Conservation (phyloP, 768 basidiomycete genomes). For the Amanita exitialis region DNA sequence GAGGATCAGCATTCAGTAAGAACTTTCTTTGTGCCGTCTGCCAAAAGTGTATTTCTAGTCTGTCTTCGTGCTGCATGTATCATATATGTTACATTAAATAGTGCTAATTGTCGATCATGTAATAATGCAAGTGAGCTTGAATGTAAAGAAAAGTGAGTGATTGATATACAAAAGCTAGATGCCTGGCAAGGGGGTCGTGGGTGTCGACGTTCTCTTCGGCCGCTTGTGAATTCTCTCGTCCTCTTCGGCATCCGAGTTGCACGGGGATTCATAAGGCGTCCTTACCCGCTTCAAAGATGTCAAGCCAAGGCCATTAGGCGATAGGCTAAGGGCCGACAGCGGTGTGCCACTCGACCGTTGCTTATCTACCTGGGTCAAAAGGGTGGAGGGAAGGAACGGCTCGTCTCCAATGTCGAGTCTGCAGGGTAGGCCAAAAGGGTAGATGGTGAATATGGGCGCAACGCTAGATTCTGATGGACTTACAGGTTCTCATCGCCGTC, state of each 20-base stretch:
- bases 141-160: too few species aligned
- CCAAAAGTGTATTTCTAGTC: background rate
- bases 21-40: background rate
- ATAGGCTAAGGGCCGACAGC: background rate
- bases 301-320: background rate
- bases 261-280: background rate
- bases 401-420: background rate
- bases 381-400: background rate
- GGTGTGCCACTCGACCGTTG: background rate
- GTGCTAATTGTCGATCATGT: too few species aligned
- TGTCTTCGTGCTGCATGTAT: background rate
- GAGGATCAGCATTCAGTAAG: conserved; percentile 20
- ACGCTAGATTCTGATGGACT: background rate
- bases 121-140: background rate
- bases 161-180: background rate
- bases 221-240: background rate
- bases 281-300: background rate
- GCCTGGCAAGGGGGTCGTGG: background rate
- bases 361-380: background rate
- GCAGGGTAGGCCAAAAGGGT: background rate
- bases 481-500: background rate
- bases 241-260: background rate
- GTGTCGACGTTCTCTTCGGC: background rate
- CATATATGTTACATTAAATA: background rate
- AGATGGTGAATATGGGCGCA: background rate